Conservation (phyloP, 2,329 filamentous ascomycete species). For the Alternaria brassicae region DNA sequence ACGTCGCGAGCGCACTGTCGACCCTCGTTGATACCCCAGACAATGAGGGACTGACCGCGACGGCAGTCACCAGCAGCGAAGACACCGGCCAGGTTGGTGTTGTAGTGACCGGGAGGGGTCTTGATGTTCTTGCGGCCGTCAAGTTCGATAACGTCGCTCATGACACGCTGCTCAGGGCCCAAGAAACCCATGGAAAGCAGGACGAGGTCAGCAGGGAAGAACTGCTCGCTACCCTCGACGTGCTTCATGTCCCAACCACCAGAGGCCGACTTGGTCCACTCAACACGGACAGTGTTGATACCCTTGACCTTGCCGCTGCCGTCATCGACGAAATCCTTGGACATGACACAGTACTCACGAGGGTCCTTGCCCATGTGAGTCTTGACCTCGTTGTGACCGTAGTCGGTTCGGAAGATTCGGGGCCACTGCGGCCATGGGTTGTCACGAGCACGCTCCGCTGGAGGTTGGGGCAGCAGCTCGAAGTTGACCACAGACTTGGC, state of each 20-base stretch:
- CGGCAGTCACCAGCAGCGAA: conserved; percentile 96
- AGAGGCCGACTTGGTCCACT: conserved; percentile 89
- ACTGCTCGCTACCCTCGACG: conserved; percentile 88
- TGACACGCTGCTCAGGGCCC: conserved; percentile 85
- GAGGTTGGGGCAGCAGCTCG: conserved; percentile 91
- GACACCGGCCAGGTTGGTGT: conserved; percentile 84
- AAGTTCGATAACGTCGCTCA: conserved; percentile 88
- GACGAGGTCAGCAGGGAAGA: conserved; percentile 95
- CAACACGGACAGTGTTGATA: conserved; percentile 93
- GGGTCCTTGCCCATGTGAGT: conserved; percentile 96
- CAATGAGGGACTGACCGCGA: conserved; percentile 92
- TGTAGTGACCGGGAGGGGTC: conserved; percentile 85
- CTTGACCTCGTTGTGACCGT: conserved; percentile 93
- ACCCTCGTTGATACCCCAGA: conserved; percentile 98
- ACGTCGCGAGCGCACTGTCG: conserved; percentile 92
- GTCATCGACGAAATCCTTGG: conserved; percentile 92
- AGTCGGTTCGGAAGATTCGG: conserved; percentile 97
- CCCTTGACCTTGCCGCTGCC: conserved; percentile 88
- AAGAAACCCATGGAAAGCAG: conserved; percentile 97
- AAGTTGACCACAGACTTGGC: conserved; percentile 98
- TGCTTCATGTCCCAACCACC: conserved; percentile 99
- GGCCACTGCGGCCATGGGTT: conserved; percentile 99
- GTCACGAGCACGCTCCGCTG: conserved; percentile 85
- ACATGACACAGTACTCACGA: conserved; percentile 98
- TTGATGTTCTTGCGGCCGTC: conserved; percentile 96